Conservation (phyloP, 208 protist species). For the Leishmania amazonensis region DNA sequence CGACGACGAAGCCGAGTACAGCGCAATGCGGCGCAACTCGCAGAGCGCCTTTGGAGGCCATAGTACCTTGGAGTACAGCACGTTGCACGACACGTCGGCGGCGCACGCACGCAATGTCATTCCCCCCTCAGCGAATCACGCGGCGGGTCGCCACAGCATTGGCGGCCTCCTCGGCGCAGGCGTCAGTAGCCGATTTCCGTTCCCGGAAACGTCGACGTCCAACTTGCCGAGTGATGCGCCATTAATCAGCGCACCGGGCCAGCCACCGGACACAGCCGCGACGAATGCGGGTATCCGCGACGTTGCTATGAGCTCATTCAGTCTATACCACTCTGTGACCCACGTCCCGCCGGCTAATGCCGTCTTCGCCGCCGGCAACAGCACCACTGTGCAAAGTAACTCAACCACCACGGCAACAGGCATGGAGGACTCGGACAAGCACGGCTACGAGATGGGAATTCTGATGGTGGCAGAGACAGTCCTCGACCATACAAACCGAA, state of each 20-base stretch:
- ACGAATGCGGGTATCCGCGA: not conserved
- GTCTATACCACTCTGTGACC: not conserved
- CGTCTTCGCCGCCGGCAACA: not conserved
- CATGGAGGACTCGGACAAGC: constrained; percentile 8
- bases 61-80: constrained; percentile 29
- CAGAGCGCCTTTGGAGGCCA: constrained; percentile 7
- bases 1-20: constrained; percentile 28
- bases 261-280: not conserved
- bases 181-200: not conserved
- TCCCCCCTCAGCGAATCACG: not conserved
- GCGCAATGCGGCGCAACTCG: constrained; percentile 16
- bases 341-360: not conserved
- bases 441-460: not conserved
- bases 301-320: constrained; percentile 12
- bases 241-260: not conserved
- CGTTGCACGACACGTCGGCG: constrained; percentile 11
- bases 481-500: not conserved
- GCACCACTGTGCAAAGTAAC: not conserved
- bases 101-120: not conserved
- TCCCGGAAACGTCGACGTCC: not conserved
- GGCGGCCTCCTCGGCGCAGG: not conserved
- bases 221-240: not conserved
- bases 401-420: not conserved
- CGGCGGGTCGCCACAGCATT: not conserved
- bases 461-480: constrained; percentile 7